Evolutionary conservation across 148 eudicot species (phyloP), one percentile per base, ranked within the genome.

Genomic region (Rhododendron mucronatum): DNA sequence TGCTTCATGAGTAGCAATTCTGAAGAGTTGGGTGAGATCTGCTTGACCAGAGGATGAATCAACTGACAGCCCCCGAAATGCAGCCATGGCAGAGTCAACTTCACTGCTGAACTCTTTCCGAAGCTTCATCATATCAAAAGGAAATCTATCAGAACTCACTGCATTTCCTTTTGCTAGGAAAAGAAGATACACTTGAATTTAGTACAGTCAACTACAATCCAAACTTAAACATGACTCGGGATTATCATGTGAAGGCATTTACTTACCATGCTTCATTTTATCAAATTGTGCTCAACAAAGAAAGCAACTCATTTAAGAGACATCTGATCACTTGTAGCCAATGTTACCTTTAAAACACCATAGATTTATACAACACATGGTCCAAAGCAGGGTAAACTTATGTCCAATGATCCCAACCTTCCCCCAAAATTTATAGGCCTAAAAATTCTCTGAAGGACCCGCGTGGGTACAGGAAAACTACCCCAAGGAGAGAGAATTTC

Each of bases 1-100:
- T 28, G 98, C 97, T 94, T 96, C 97, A 86, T 95, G 97, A 83
- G 93, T 91, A 80, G 99, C 99, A 61, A 93, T 88, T 30, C 92
- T 91, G 79, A 96, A 93, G 73, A 96, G 92, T 45, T 91, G 95
- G 75, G 98, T 92, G 84, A 96, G 98, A 90, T 96, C 99, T n/a
- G 98, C 96, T 9, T 90, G 91, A 85, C 90, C 91, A 61, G 92
- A 88, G 41, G 93, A 89, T 83, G 94, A 78, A 84, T 86, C 91
- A 69, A 87, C 91, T 26, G 93, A 83, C 74, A 96, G 78, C 65
- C 90, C 87, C 33, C 93, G 89, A 85, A 93, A 85, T 82, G 94
- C 96, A 88, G 93, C 84, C 82, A 87, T 51, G 82, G 94, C 94
- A 84, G 94, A 87, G 55, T 93, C 94, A 81, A 91, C 88, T 0